phyloP scores from a whole-genome alignment of 257 asterid genomes.

The Verbascum thapsus region DNA sequence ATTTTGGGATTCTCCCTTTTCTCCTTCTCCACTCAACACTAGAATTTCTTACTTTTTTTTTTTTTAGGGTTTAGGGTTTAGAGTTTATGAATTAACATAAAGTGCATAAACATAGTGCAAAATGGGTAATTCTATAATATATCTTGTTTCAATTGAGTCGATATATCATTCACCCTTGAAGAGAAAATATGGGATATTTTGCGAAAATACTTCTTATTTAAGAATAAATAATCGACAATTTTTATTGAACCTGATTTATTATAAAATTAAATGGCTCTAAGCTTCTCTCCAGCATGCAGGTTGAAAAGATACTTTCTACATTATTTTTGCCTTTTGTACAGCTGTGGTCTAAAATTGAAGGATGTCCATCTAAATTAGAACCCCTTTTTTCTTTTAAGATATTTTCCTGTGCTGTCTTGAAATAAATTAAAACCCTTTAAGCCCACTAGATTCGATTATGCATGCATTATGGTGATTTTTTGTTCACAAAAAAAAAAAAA shows the following conservation, averaged over 20 bases:
- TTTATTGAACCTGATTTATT: too few species aligned
- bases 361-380: constrained; percentile 36
- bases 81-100: background rate
- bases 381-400: background rate
- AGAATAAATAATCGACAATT: too few species aligned
- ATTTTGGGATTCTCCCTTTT: constrained; percentile 14
- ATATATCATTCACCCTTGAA: too few species aligned
- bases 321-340: constrained; percentile 16
- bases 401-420: constrained; percentile 5
- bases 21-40: background rate
- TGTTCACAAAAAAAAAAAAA: too few species aligned
- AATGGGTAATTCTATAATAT: too few species aligned
- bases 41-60: background rate
- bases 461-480: constrained; percentile 13
- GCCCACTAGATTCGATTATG: constrained; percentile 32
- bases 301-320: too few species aligned
- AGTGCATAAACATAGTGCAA: background rate
- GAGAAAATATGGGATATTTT: too few species aligned
- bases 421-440: background rate
- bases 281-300: too few species aligned
- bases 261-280: too few species aligned
- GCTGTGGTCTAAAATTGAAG: constrained; percentile 36
- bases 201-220: too few species aligned
- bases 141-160: too few species aligned
- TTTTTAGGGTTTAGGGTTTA: too few species aligned